Evolutionary conservation across 345 rosid species (phyloP).

Genomic region (Reutealis trisperma): DNA sequence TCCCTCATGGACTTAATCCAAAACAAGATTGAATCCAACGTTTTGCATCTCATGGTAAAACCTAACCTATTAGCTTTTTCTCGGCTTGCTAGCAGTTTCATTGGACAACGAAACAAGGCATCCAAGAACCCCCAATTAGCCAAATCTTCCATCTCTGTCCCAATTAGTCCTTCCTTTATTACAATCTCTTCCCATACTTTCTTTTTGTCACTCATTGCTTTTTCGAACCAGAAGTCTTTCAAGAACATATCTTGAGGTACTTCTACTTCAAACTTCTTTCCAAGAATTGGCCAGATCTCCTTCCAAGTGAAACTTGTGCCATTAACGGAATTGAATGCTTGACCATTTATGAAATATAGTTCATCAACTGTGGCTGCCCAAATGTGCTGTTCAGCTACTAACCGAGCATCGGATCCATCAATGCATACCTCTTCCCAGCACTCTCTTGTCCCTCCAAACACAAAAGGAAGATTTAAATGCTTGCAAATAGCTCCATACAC

Average conservation of each 20-base stretch:
- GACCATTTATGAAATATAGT: conserved; percentile 41
- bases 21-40: conserved; percentile 62
- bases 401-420: conserved; percentile 68
- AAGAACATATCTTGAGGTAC: conserved; percentile 45
- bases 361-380: conserved; percentile 65
- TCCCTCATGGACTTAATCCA: conserved; percentile 78
- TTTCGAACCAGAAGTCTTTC: conserved; percentile 47
- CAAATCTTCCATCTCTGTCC: conserved; percentile 65
- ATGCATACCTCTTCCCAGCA: conserved; percentile 84
- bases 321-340: conserved; percentile 70
- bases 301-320: conserved; percentile 78
- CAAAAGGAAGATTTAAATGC: conserved; percentile 66
- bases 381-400: conserved; percentile 80
- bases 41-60: conserved; percentile 56
- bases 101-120: conserved; percentile 63
- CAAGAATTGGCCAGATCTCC: conserved; percentile 73
- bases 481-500: conserved; percentile 74
- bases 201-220: conserved; percentile 52
- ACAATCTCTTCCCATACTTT: conserved; percentile 69
- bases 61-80: conserved; percentile 66
- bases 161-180: conserved; percentile 45
- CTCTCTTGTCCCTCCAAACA: conserved; percentile 81
- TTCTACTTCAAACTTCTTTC: conserved; percentile 53
- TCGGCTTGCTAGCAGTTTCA: conserved; percentile 65
- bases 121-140: conserved; percentile 88